Percentiles rank a stretch among this genome's conserved stretches.
Conservation (phyloP, 495 filamentous ascomycete genomes). For the Pyrenopolyporus hunteri region DNA sequence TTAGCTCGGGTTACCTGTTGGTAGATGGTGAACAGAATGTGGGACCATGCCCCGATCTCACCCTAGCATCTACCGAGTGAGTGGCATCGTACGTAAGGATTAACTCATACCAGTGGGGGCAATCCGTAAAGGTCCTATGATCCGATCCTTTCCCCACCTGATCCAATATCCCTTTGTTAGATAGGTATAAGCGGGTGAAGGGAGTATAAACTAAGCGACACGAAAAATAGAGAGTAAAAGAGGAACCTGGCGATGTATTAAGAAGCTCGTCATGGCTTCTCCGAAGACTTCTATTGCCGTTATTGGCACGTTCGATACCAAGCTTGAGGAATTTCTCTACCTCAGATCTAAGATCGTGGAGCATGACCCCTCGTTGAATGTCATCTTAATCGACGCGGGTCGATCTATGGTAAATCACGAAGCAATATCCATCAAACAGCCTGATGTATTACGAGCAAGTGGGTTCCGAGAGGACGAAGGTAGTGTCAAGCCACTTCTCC, state of each 20-base stretch:
- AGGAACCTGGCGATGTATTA: no score
- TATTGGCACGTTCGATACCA: constrained; percentile 73
- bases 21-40: no score
- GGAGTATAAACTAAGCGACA: no score
- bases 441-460: constrained; percentile 42
- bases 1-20: no score
- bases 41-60: no score
- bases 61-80: background rate
- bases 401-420: constrained; percentile 48
- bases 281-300: constrained; percentile 57
- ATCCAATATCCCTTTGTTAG: no score
- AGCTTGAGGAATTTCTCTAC: constrained; percentile 65
- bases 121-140: background rate
- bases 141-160: background rate
- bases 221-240: no score
- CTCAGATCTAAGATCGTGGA: constrained; percentile 55
- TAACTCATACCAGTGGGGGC: background rate
- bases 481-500: constrained; percentile 42
- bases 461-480: constrained; percentile 18
- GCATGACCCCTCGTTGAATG: constrained; percentile 38
- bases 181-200: no score
- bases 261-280: constrained; percentile 30
- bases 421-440: constrained; percentile 55
- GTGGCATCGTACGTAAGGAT: background rate
- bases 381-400: constrained; percentile 65